A percentile compares a stretch with the other conserved stretches of the same genome.
phyloP scores from a whole-genome alignment of 768 basidiomycete species.

The Amylocystis lapponica region DNA sequence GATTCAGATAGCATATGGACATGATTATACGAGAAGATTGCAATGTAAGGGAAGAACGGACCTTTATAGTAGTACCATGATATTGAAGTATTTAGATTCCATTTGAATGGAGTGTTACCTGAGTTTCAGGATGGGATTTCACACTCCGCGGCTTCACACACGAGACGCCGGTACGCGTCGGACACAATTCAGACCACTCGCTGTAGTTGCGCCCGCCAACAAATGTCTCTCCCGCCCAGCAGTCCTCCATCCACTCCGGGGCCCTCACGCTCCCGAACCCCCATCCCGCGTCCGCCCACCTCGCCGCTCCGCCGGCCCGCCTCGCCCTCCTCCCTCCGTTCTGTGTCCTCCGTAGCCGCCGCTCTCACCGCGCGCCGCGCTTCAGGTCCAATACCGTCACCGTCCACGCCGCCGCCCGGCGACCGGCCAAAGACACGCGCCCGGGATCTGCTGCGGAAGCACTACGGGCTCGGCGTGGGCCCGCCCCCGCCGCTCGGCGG shows the following conservation, averaged over 20 bases:
- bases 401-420: slow-evolving; percentile 2
- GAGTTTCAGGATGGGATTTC: no score
- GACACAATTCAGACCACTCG: no score
- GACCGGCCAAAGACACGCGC: slow-evolving; percentile 38
- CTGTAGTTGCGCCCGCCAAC: no score
- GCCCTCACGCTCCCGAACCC: slow-evolving; percentile 6
- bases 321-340: slow-evolving; percentile 26
- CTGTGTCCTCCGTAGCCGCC: slow-evolving; percentile 6
- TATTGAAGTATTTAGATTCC: no score
- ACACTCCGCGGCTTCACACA: no score
- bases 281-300: slow-evolving; percentile 29
- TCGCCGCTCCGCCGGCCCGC: slow-evolving; percentile 40
- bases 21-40: no score
- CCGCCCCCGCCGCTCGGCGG: slow-evolving; percentile 52
- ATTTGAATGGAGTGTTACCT: no score
- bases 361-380: slow-evolving; percentile 1
- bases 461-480: slow-evolving; percentile 81
- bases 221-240: slow-evolving; percentile 4
- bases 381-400: background rate
- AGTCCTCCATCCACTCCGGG: slow-evolving; percentile 11
- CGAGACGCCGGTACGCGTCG: no score
- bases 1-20: no score
- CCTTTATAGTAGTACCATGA: no score
- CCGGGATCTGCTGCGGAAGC: slow-evolving; percentile 73
- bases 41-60: no score